These are phyloP conservation scores for Geranium incanum DNA, from an alignment of 441 rosid species.

Conservation along the genomic window DNA sequence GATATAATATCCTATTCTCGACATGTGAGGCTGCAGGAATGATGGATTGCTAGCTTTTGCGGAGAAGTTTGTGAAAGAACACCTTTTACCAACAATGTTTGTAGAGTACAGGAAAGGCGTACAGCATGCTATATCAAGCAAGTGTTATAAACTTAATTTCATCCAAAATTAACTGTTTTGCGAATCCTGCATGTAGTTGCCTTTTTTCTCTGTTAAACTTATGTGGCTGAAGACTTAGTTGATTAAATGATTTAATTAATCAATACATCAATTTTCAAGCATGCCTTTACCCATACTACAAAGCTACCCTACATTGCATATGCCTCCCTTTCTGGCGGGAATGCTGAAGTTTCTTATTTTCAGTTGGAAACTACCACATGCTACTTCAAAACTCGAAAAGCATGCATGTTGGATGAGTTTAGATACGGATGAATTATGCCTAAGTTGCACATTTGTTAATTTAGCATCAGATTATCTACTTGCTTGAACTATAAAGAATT, in stretches of 20 bases:
- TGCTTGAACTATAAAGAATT: conserved; percentile 4
- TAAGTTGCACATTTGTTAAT: background rate
- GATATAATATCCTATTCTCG: conserved; percentile 14
- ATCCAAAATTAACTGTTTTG: conserved; percentile 1
- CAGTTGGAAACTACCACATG: background rate
- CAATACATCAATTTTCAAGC: too few species aligned
- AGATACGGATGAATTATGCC: conserved; percentile 4
- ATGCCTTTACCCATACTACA: too few species aligned
- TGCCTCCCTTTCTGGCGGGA: too few species aligned
- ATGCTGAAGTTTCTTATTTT: too few species aligned
- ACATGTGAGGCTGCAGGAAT: conserved; percentile 48
- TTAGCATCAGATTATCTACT: background rate
- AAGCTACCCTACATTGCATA: too few species aligned
- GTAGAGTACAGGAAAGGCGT: conserved; percentile 96
- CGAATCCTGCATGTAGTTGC: background rate
- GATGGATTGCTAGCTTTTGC: conserved; percentile 93
- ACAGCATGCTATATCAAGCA: conserved; percentile 98
- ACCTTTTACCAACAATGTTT: conserved; percentile 87
- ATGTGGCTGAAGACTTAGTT: too few species aligned
- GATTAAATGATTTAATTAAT: too few species aligned
- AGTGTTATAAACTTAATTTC: conserved; percentile 29
- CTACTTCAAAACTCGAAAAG: background rate
- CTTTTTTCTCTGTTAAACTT: too few species aligned
- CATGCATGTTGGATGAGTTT: conserved; percentile 2
- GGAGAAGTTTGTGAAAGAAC: conserved; percentile 96